Base-by-base conservation (phyloP, 345 rosid species). In the Rhodomyrtus tomentosa region DNA sequence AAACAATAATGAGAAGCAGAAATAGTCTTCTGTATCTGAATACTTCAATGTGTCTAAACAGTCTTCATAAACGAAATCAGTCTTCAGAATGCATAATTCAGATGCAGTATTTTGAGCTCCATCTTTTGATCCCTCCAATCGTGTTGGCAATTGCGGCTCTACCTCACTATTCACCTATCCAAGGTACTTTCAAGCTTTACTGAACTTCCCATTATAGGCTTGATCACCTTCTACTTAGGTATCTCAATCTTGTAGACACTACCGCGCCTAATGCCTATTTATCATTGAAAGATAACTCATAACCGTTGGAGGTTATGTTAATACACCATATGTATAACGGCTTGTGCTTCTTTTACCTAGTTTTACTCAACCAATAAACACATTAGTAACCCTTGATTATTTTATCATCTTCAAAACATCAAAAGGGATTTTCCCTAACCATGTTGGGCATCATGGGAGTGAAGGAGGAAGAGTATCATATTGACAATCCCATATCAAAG, bases 401-500 rank as follows among this genome's bases (percentile, higher is more conserved):
- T 55, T 55, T 10, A 10, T 22, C 25, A 24, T 25, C 27, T 55
- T 55, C 29, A 55, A 55, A 25, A 55, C 11, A 55, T 10, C 3
- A n/a, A 4, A 25, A n/a, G 12, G 59, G n/a, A 10, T 55, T 55
- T 24, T 55, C 59, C 59, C 42, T 38, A 9, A 1, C 50, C 59
- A 15, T 86, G 90, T 54, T 87, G 53, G 83, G 29, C 1, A 50
- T 90, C 62, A 85, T 88, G 85, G 92, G 85, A n/a, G 85, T 88
- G 0, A 68, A 88, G 16, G 88, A 90, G 11, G 49, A 80, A 3
- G 90, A 88, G 81, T 54, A 83, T 52, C 86, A 24, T 1, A 55
- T 87, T 32, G 88, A 83, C 14, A 85, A 16, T 83, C 81, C 59
- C 73, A 40, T 24, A 56, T 90, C 85, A 89, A 88, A 83, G 88